A percentile compares a stretch with the other conserved stretches of the same genome.
phyloP scores from a whole-genome alignment of 768 basidiomycete genomes.

The Sporobolomyces phaffii region DNA sequence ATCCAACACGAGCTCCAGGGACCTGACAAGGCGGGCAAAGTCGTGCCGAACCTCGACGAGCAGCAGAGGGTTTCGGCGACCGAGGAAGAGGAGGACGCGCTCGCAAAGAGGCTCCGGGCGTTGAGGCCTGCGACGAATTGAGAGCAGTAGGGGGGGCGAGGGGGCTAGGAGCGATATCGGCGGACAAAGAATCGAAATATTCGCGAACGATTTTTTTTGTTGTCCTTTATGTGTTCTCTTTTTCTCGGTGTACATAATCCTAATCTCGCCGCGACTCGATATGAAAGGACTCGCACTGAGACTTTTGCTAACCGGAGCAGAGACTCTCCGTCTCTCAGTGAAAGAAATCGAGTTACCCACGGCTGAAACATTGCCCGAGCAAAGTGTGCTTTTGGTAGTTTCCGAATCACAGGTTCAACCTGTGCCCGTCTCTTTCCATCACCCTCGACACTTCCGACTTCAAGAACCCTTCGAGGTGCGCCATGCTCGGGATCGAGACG shows the following conservation, averaged over 20 bases:
- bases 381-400: too few relatives aligned
- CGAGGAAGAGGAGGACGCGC: conserved; percentile 65
- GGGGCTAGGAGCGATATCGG: too few relatives aligned
- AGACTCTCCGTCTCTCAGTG: too few relatives aligned
- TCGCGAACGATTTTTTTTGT: background rate
- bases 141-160: background rate
- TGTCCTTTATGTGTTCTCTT: background rate
- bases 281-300: too few relatives aligned
- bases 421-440: background rate
- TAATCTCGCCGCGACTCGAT: too few relatives aligned
- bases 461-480: conserved; percentile 16
- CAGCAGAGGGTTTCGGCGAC: conserved; percentile 52
- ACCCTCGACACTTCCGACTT: background rate
- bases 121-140: conserved; percentile 65
- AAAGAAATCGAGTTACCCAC: too few relatives aligned
- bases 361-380: too few relatives aligned
- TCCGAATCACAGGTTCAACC: too few relatives aligned
- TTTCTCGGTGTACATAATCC: too few relatives aligned
- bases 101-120: conserved; percentile 83
- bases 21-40: conserved; percentile 54
- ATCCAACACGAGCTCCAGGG: conserved; percentile 77
- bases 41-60: conserved; percentile 57
- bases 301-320: too few relatives aligned
- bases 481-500: conserved; percentile 14
- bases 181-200: too few relatives aligned